Base-by-base conservation (phyloP, 1,139 yeast species). In the Diutina sp. region DNA sequence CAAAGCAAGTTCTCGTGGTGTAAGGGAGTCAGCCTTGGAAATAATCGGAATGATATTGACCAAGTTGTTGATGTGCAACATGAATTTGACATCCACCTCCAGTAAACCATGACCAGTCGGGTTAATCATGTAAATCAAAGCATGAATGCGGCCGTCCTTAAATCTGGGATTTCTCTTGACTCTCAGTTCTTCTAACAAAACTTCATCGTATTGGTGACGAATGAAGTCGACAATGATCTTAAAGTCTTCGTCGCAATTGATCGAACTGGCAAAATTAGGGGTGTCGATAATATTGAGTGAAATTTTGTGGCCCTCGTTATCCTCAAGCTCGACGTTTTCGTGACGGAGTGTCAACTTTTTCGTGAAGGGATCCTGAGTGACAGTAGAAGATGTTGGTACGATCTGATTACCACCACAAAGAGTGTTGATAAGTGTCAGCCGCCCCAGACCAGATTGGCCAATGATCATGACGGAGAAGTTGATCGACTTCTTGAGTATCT, bases 261-360 rank as follows among this genome's bases (percentile, higher is more conserved):
- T 73, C 62, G 76, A 81, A 64, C 86, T 89, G 59, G 95, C 95
- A 72, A 86, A 89, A 46, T 90, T 90, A 3, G 93, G 93, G 47
- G 57, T 46, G 50, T 29, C 48, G 57, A 76, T 76, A 57, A 76
- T 76, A 60, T 76, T 76, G 57, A 76, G 67, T 51, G 76, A 71
- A 59, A 76, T 76, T 66, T 76, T 76, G 65, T 76, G 79, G 38
- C 80, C 80, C 58, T 76, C 80, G 62, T 76, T 76, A 63, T 76
- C 80, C 63, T 76, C 80, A 65, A 76, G 72, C 63, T 76, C 80
- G 44, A 76, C 80, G 59, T 75, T 76, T 59, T 76, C 80, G 59
- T 76, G 80, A 63, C 80, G 70, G 61, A 76, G 71, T 11, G 77
- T 73, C 58, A 76, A 67, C 60, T 74, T 75, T 59, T 70, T 74